Evolutionary conservation across 2,329 filamentous ascomycete species (phyloP).

Genomic region (Aspergillus spinulosporus): DNA sequence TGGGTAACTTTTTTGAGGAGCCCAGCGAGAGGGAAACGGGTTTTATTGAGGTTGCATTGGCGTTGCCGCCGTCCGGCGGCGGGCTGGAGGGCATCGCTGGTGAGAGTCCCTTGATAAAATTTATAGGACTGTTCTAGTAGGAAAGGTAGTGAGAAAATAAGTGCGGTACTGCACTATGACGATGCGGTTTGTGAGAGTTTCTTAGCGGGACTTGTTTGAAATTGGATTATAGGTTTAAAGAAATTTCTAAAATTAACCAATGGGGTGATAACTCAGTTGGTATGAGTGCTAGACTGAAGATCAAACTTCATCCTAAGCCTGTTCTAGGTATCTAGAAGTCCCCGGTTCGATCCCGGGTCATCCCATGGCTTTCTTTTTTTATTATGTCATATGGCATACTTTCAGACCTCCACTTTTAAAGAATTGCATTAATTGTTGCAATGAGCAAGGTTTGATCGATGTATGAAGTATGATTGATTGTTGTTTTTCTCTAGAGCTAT

Average conservation of each 20-base stretch:
- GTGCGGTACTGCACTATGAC: too few species aligned
- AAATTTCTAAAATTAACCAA: neutral
- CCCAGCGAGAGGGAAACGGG: constrained; percentile 44
- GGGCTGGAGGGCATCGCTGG: constrained; percentile 21
- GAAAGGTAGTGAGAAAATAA: neutral
- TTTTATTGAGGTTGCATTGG: constrained; percentile 26
- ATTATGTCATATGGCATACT: too few species aligned
- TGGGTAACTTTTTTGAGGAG: constrained; percentile 25
- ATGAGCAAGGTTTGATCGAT: too few species aligned
- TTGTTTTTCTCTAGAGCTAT: too few species aligned
- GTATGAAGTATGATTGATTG: too few species aligned
- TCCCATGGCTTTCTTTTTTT: too few species aligned
- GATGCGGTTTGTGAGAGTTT: neutral
- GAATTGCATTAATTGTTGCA: too few species aligned
- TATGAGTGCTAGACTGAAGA: neutral
- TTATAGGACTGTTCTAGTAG: neutral
- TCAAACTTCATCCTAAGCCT: neutral
- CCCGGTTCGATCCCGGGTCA: too few species aligned
- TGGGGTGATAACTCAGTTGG: neutral
- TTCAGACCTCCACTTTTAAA: too few species aligned
- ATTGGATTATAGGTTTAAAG: neutral
- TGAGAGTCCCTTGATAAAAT: neutral
- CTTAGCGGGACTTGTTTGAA: neutral
- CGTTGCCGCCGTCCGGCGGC: constrained; percentile 13
- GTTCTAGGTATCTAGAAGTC: neutral